phyloP scores from a whole-genome alignment of 805 yeast species.

The Monosporozyma siamensis region DNA sequence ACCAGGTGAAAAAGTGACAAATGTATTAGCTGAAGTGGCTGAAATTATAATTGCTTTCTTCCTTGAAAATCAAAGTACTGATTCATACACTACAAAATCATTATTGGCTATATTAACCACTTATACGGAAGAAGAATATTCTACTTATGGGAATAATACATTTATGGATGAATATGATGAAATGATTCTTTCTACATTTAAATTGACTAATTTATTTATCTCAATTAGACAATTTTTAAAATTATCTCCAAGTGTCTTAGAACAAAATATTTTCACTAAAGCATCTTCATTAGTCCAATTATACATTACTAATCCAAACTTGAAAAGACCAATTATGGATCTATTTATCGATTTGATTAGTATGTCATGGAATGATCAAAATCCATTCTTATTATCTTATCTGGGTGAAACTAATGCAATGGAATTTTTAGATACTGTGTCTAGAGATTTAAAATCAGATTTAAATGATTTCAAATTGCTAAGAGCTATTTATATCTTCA shows the following conservation, averaged over 20 bases:
- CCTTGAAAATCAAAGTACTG: constrained; percentile 23
- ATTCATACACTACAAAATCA: constrained; percentile 33
- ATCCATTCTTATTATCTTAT: constrained; percentile 77
- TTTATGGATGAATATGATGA: constrained; percentile 13
- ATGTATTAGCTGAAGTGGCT: constrained; percentile 44
- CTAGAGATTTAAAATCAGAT: constrained; percentile 48
- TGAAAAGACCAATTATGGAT: constrained; percentile 45
- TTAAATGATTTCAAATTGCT: constrained; percentile 46
- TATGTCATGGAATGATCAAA: constrained; percentile 46
- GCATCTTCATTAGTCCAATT: constrained; percentile 49
- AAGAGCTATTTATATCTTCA: constrained; percentile 50
- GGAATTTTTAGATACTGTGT: constrained; percentile 49
- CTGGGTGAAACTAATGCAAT: constrained; percentile 58
- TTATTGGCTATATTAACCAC: constrained; percentile 15
- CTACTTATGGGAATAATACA: constrained; percentile 29
- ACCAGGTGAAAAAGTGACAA: constrained; percentile 37
- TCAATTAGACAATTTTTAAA: constrained; percentile 45
- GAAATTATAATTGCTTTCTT: constrained; percentile 8
- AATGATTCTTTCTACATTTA: constrained; percentile 44
- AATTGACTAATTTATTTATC: constrained; percentile 48
- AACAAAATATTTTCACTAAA: constrained; percentile 45
- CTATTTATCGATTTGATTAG: constrained; percentile 49
- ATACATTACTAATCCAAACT: constrained; percentile 36
- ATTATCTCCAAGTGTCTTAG: constrained; percentile 53
- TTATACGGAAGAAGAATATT: constrained; percentile 10